These are phyloP conservation scores for Brassica juncea DNA, from an alignment of 345 rosid genomes.

Conservation along the genomic window DNA sequence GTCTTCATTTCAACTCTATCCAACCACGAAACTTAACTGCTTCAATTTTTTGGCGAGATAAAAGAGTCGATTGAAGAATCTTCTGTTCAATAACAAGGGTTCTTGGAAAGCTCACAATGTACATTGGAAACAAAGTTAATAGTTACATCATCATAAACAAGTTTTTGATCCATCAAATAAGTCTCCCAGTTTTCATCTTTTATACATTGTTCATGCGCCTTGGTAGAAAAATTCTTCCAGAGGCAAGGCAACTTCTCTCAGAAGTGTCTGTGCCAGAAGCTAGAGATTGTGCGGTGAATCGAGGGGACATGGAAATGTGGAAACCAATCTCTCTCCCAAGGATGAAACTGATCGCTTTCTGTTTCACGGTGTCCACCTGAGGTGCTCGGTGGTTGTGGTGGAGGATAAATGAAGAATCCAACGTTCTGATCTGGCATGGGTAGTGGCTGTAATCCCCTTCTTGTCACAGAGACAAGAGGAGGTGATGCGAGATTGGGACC, in stretches of 20 bases:
- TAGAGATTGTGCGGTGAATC: conserved; percentile 20
- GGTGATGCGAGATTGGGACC: conserved; percentile 47
- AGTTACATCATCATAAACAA: conserved; percentile 42
- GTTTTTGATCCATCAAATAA: conserved; percentile 28
- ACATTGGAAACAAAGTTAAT: conserved; percentile 32
- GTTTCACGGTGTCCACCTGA: conserved; percentile 49
- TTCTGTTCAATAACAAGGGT: neutral
- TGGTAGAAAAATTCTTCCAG: conserved; percentile 19
- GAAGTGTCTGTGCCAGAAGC: conserved; percentile 41
- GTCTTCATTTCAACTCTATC: neutral
- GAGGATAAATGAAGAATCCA: conserved; percentile 53
- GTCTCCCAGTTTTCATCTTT: conserved; percentile 33
- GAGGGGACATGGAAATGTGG: conserved; percentile 34
- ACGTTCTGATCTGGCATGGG: conserved; percentile 48
- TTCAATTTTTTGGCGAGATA: neutral
- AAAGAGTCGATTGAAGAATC: neutral
- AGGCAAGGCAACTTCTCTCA: conserved; percentile 23
- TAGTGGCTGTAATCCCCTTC: conserved; percentile 50
- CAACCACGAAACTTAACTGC: conserved; percentile 11
- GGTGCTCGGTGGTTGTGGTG: conserved; percentile 39
- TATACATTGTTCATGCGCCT: conserved; percentile 38
- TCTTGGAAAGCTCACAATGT: conserved; percentile 32
- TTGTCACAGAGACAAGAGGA: conserved; percentile 42
- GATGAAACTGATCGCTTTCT: conserved; percentile 39
- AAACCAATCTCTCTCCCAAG: conserved; percentile 47